Conservation (phyloP, 2,329 filamentous ascomycete genomes). For the Coniochaeta sp. region DNA sequence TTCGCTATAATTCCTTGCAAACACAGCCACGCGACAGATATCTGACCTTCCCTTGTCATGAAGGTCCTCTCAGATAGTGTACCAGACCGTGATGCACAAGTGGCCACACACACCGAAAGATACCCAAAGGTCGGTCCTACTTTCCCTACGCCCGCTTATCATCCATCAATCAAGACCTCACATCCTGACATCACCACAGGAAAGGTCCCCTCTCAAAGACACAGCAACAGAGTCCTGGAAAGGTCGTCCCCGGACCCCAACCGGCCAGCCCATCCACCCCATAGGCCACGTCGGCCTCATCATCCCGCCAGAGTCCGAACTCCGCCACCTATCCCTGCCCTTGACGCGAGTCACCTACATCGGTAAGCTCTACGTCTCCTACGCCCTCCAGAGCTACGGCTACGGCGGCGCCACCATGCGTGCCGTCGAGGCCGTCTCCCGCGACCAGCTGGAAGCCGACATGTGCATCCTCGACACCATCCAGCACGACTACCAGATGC, state of each 20-base stretch:
- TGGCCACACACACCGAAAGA: neutral
- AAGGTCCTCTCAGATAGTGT: neutral
- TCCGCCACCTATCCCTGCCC: neutral
- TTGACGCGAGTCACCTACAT: neutral
- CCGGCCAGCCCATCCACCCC: neutral
- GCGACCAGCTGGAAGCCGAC: neutral
- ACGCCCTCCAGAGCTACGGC: neutral
- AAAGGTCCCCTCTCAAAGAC: neutral
- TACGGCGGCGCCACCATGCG: neutral
- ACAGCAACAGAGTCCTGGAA: neutral
- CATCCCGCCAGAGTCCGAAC: neutral
- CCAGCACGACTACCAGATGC: neutral
- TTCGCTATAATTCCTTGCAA: neutral
- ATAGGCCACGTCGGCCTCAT: neutral
- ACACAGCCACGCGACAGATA: neutral
- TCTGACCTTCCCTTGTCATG: neutral
- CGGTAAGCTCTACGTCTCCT: constrained; percentile 1
- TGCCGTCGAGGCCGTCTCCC: neutral
- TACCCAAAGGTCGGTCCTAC: neutral
- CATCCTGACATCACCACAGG: neutral
- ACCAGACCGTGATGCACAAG: neutral
- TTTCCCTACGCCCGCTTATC: too few species aligned
- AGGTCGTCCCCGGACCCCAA: neutral
- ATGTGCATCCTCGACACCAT: neutral
- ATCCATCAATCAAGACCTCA: neutral